Percentiles rank a stretch among this genome's conserved stretches.
Conservation (phyloP, 306 rosid species). For the Quercus mongolica region DNA sequence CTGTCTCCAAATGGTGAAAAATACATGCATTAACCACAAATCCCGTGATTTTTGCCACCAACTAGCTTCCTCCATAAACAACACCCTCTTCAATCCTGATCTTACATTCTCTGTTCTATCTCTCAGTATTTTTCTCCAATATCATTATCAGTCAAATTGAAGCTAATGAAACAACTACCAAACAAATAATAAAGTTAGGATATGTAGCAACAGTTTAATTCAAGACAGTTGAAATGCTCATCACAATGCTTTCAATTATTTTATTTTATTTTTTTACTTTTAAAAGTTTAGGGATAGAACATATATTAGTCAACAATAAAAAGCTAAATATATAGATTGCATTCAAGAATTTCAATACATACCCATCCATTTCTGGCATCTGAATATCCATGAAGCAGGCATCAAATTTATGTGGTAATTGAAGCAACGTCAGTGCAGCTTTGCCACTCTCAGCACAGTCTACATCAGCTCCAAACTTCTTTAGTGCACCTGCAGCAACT, state of each 20-base stretch:
- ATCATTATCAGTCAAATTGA: no score
- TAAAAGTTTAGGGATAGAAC: neutral
- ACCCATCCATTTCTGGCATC: conserved; percentile 99
- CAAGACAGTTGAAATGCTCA: neutral
- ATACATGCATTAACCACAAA: no score
- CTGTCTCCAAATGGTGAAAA: no score
- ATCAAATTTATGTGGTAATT: conserved; percentile 78
- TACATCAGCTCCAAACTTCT: conserved; percentile 85
- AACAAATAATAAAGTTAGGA: neutral
- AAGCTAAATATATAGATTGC: neutral
- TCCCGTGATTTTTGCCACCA: no score
- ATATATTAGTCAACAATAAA: neutral
- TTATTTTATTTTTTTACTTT: neutral
- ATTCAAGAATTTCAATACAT: neutral
- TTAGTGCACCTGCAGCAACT: conserved; percentile 95
- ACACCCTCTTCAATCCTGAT: no score
- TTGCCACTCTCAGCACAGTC: conserved; percentile 86
- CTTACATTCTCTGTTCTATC: no score
- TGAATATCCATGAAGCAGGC: conserved; percentile 99
- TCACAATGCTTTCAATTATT: neutral
- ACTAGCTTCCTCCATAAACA: no score
- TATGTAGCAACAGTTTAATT: neutral
- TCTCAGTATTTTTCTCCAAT: no score
- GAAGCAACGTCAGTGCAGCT: conserved; percentile 80
- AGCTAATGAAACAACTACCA: neutral